Conservation (phyloP, 179 eudicot genomes). For the Drosera spatulata region DNA sequence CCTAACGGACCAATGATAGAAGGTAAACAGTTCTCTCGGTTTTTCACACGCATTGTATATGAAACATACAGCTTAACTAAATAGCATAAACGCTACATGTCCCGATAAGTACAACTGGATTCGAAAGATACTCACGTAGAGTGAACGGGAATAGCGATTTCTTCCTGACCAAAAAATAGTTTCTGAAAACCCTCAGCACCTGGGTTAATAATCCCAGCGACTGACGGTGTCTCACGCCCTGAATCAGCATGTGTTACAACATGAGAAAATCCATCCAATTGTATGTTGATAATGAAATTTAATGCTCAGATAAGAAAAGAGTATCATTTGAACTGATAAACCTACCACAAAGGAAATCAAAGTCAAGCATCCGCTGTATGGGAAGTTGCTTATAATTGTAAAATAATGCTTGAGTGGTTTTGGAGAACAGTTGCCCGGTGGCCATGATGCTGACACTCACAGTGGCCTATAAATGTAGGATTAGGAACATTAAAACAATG, state of each 20-base stretch:
- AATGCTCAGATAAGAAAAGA: not conserved
- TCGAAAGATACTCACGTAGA: slow-evolving; percentile 47
- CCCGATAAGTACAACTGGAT: not conserved
- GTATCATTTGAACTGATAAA: not conserved
- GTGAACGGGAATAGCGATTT: slow-evolving; percentile 99
- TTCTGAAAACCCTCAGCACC: slow-evolving; percentile 99
- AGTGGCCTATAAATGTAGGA: slow-evolving; percentile 19
- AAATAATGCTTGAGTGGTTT: slow-evolving; percentile 91
- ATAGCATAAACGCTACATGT: not conserved
- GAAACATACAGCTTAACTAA: not conserved
- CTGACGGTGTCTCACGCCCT: slow-evolving; percentile 99
- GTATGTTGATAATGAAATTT: too few relatives aligned
- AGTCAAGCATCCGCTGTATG: slow-evolving; percentile 99
- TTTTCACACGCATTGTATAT: too few relatives aligned
- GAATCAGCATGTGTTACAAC: slow-evolving; percentile 1
- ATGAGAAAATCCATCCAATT: not conserved
- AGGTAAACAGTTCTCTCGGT: too few relatives aligned
- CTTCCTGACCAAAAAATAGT: slow-evolving; percentile 98
- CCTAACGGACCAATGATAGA: too few relatives aligned
- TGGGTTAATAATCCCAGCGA: slow-evolving; percentile 96
- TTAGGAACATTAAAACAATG: not conserved
- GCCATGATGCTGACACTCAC: slow-evolving; percentile 49
- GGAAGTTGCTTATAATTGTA: slow-evolving; percentile 96
- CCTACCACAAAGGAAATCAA: slow-evolving; percentile 98
- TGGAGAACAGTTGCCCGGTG: slow-evolving; percentile 90